Conservation (phyloP, 2,329 filamentous ascomycete species). For the Rutstroemia sp. region DNA sequence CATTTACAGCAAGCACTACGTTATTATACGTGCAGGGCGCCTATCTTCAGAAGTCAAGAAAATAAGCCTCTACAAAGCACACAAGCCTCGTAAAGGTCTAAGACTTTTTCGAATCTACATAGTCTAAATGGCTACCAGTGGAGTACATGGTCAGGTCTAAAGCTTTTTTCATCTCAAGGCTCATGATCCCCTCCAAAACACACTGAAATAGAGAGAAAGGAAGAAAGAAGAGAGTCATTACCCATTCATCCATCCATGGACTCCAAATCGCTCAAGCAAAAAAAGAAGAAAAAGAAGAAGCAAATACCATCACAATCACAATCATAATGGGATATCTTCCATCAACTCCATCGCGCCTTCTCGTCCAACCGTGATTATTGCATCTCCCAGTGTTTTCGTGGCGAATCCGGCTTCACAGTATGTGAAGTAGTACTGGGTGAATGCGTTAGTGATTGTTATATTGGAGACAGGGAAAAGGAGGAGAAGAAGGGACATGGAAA, state of each 20-base stretch:
- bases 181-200: too few relatives aligned
- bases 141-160: neutral
- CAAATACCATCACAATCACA: neutral
- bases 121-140: neutral
- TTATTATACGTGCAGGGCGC: too few relatives aligned
- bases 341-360: constrained; percentile 52
- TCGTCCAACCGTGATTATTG: constrained; percentile 59
- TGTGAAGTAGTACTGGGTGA: constrained; percentile 60
- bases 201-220: neutral
- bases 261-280: neutral
- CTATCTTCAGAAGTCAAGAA: neutral
- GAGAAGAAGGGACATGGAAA: neutral
- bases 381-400: constrained; percentile 65
- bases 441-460: constrained; percentile 6
- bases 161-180: neutral
- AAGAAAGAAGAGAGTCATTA: neutral
- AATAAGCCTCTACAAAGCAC: neutral
- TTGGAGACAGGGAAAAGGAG: neutral
- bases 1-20: too few relatives aligned
- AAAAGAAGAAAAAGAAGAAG: neutral
- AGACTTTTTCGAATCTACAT: neutral
- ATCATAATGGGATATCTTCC: constrained; percentile 58
- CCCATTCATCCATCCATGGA: neutral
- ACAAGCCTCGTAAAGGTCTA: neutral
- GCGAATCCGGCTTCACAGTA: constrained; percentile 70